Percentiles rank a stretch among this genome's conserved stretches.
Evolutionary conservation across 257 asterid species (phyloP).

Genomic region (Apocynum venetum): DNA sequence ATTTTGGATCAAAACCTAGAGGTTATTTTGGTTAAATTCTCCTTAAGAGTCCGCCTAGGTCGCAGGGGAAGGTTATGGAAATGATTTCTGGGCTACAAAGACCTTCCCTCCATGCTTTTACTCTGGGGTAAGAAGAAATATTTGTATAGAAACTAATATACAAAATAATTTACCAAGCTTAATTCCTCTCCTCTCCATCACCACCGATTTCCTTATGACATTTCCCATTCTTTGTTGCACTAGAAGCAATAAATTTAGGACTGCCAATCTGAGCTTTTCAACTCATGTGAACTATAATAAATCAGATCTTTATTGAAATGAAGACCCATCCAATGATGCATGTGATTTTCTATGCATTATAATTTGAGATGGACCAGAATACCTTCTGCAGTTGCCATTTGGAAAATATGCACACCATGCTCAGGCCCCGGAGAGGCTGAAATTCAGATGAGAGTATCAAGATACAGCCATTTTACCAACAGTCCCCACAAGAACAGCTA

Average conservation of each 20-base stretch:
- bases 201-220: not conserved
- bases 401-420: not conserved
- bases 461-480: slow-evolving; percentile 10
- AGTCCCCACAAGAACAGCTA: slow-evolving; percentile 27
- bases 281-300: not conserved
- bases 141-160: no score
- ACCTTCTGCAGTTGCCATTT: slow-evolving; percentile 2
- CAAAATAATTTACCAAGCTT: not conserved
- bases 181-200: not conserved
- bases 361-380: not conserved
- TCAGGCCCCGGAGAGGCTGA: no score
- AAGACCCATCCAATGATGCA: not conserved
- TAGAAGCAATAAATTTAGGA: not conserved
- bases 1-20: no score
- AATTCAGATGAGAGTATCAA: not conserved
- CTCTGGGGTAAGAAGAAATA: slow-evolving; percentile 53
- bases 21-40: no score
- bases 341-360: not conserved
- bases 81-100: slow-evolving; percentile 57
- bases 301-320: not conserved
- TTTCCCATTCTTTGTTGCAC: not conserved
- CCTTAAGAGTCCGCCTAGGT: slow-evolving; percentile 31
- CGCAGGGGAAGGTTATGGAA: slow-evolving; percentile 41
- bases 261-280: not conserved
- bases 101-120: slow-evolving; percentile 91